Evolutionary conservation across 768 basidiomycete genomes (phyloP), one percentile per base, ranked within the genome.

Genomic region (Macrocybe gigantea): DNA sequence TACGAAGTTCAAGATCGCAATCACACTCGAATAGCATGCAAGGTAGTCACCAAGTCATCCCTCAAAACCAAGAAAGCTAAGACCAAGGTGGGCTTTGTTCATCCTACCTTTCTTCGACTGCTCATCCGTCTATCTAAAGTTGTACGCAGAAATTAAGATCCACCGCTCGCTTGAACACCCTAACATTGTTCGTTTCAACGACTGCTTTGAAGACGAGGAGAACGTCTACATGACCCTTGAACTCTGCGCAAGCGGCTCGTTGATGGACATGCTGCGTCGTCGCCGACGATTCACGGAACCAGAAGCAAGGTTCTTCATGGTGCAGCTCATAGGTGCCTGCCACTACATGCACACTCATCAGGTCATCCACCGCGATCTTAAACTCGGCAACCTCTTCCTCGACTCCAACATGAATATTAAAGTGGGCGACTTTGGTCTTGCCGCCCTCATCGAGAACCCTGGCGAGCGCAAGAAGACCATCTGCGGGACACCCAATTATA

Each of bases 391-490:
- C 67, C 74, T 98, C 38, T 93, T 97, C 66, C 77, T 98, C 34
- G 93, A 96, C 61, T 65, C 67, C 41, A 79, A 88, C 58, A 94
- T 97, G 93, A 92, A 96, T 61, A 75, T 97, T 63, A 92, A 96
- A 61, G 93, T 98, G 13, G 95, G 93, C 14, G 95, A 99, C 69
- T 96, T 99, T 68, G 95, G 95, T 7, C 75, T 99, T 14, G 95
- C 96, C 0, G 96, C 95, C 1, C 78, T 99, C 41, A 95, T 98
- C 41, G 94, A 97, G 70, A 94, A 82, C 61, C 90, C 89, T 8
- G 95, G 95, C 0, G 95, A 98, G 65, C 72, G 95, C 60, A 96
- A 98, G 78, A 97, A 97, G 81, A 99, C 95, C 0, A 96, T 98
- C 41, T 97, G 96, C 55, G 95, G 95, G 1, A 99, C 95, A 0